Evolutionary conservation across 768 basidiomycete genomes (phyloP).

Genomic region (Daedalea quercina): DNA sequence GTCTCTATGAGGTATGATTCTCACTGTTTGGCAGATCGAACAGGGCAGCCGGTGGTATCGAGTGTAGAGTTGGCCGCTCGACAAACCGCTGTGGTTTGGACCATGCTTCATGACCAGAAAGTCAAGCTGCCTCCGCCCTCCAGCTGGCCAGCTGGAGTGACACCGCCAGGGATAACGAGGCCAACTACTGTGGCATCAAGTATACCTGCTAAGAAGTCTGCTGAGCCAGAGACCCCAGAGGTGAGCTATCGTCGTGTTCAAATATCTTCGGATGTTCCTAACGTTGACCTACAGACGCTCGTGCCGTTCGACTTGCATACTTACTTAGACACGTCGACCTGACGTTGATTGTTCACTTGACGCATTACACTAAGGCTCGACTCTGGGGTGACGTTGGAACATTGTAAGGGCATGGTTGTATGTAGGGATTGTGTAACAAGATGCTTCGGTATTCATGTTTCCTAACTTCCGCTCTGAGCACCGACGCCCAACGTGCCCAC

Average conservation of each 20-base stretch:
- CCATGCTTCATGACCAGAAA: slow-evolving; percentile 42
- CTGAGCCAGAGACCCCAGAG: slow-evolving; percentile 32
- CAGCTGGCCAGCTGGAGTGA: slow-evolving; percentile 35
- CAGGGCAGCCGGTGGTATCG: slow-evolving; percentile 46
- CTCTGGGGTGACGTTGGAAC: slow-evolving; percentile 1
- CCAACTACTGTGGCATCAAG: slow-evolving; percentile 3
- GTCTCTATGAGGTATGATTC: neutral
- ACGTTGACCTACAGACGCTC: slow-evolving; percentile 26
- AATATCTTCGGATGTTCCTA: neutral
- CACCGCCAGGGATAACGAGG: slow-evolving; percentile 31
- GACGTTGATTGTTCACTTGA: neutral
- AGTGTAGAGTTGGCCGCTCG: slow-evolving; percentile 59
- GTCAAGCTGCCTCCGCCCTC: slow-evolving; percentile 35
- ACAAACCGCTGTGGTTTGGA: slow-evolving; percentile 60
- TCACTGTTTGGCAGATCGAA: slow-evolving; percentile 35
- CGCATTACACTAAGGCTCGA: neutral
- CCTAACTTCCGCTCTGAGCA: too few relatives aligned
- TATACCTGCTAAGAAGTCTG: slow-evolving; percentile 17
- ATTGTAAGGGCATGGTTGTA: neutral
- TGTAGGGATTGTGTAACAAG: too few relatives aligned
- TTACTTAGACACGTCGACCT: slow-evolving; percentile 5
- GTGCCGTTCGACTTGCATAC: slow-evolving; percentile 45
- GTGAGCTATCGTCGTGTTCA: slow-evolving; percentile 18
- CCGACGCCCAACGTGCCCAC: too few relatives aligned
- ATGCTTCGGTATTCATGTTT: too few relatives aligned